Evolutionary conservation across 2,329 filamentous ascomycete species (phyloP).

Genomic region (Trichophaea hybrida): DNA sequence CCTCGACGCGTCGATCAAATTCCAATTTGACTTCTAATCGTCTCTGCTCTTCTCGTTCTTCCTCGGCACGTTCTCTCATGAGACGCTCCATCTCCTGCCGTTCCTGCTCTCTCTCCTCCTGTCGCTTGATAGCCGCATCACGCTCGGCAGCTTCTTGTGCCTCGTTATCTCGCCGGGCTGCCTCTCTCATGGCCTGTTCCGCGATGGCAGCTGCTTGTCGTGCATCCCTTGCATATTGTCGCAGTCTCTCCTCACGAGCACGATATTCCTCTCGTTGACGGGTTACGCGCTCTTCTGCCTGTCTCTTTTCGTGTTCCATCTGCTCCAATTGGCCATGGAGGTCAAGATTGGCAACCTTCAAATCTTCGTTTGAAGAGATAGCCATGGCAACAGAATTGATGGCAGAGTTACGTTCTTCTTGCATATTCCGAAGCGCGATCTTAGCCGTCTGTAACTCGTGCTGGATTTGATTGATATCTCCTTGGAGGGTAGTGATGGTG

Average conservation of each 20-base stretch:
- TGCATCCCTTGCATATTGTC: conserved; percentile 19
- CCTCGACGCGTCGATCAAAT: background rate
- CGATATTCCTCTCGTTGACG: conserved; percentile 21
- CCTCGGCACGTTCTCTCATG: background rate
- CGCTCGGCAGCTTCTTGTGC: conserved; percentile 8
- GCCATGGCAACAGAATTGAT: conserved; percentile 21
- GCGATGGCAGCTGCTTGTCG: conserved; percentile 23
- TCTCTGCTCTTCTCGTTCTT: background rate
- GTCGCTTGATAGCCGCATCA: conserved; percentile 2
- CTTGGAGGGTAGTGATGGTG: conserved; percentile 18
- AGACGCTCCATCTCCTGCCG: background rate
- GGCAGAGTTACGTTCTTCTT: conserved; percentile 24
- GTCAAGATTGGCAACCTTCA: conserved; percentile 20
- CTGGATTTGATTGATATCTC: conserved; percentile 22
- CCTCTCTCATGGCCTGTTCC: conserved; percentile 19
- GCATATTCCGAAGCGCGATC: conserved; percentile 13
- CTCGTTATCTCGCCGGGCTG: conserved; percentile 8
- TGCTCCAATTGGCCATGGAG: conserved; percentile 21
- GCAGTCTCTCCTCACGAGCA: conserved; percentile 19
- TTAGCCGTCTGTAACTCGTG: conserved; percentile 16
- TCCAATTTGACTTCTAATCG: background rate
- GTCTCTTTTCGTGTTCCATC: conserved; percentile 13
- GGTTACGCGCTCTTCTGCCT: conserved; percentile 13
- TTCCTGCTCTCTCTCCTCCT: background rate
- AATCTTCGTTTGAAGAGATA: conserved; percentile 22